These are phyloP conservation scores for Nematocida major DNA, from an alignment of 371 early-diverging fungal genomes.

Conservation along the genomic window DNA sequence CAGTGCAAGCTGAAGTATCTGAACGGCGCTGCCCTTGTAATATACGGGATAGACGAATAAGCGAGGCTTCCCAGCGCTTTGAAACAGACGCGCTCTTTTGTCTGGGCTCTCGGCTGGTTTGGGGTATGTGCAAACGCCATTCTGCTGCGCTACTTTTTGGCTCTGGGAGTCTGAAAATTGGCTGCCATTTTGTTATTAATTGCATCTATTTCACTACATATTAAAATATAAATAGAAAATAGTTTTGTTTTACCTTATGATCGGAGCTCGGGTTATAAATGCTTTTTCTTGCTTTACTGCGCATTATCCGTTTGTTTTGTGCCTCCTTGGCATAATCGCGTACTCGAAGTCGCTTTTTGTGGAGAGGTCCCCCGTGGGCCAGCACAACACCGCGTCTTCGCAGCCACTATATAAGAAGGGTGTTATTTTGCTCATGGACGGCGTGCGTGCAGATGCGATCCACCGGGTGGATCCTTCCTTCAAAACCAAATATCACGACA, in stretches of 20 bases:
- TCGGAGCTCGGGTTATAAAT: neutral
- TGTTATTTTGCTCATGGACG: constrained; percentile 62
- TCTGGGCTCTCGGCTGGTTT: neutral
- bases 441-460: constrained; percentile 60
- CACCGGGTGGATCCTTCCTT: constrained; percentile 4
- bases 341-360: constrained; percentile 30
- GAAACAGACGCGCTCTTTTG: neutral
- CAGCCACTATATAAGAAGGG: constrained; percentile 46
- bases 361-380: neutral
- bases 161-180: neutral
- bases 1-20: constrained; percentile 69
- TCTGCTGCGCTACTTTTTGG: too few species aligned
- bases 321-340: neutral
- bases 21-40: constrained; percentile 84
- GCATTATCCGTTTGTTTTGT: too few species aligned
- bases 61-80: too few species aligned
- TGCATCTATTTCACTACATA: neutral
- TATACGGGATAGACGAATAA: constrained; percentile 71
- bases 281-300: too few species aligned
- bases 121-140: neutral
- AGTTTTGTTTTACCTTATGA: neutral
- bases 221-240: neutral
- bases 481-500: constrained; percentile 24
- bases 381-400: neutral
- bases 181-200: neutral